phyloP scores from a whole-genome alignment of 1,139 yeast species.

The Taiozyma onychis region DNA sequence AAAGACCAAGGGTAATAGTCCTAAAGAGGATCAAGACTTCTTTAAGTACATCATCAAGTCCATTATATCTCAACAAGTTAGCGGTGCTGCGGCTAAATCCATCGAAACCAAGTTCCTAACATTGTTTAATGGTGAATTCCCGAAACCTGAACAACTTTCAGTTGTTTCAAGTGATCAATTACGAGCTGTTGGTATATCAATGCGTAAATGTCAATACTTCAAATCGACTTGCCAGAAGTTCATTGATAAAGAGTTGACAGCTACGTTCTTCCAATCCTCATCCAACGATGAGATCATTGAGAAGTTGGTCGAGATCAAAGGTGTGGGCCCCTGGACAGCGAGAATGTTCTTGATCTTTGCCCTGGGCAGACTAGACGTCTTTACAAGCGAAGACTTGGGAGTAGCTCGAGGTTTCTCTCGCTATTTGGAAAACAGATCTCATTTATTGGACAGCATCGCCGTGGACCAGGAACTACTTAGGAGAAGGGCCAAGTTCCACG shows the following conservation, averaged over 20 bases:
- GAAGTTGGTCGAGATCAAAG: conserved; percentile 59
- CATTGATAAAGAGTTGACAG: conserved; percentile 34
- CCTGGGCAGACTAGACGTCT: conserved; percentile 58
- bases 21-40: conserved; percentile 23
- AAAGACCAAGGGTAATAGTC: not conserved
- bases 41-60: conserved; percentile 41
- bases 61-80: conserved; percentile 76
- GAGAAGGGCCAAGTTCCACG: conserved; percentile 28
- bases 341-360: conserved; percentile 81
- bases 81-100: conserved; percentile 76
- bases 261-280: conserved; percentile 34
- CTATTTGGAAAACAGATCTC: conserved; percentile 55
- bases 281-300: conserved; percentile 44
- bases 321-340: conserved; percentile 89
- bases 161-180: conserved; percentile 40
- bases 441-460: conserved; percentile 39
- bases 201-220: conserved; percentile 61
- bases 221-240: conserved; percentile 57
- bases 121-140: conserved; percentile 29
- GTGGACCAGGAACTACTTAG: conserved; percentile 19
- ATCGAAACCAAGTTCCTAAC: conserved; percentile 48
- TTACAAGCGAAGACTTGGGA: conserved; percentile 79
- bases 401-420: conserved; percentile 73
- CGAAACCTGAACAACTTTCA: conserved; percentile 47
- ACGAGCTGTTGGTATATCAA: conserved; percentile 65